Evolutionary conservation across 345 rosid species (phyloP), one percentile per base, ranked within the genome.

Genomic region (Rhodomyrtus tomentosa): DNA sequence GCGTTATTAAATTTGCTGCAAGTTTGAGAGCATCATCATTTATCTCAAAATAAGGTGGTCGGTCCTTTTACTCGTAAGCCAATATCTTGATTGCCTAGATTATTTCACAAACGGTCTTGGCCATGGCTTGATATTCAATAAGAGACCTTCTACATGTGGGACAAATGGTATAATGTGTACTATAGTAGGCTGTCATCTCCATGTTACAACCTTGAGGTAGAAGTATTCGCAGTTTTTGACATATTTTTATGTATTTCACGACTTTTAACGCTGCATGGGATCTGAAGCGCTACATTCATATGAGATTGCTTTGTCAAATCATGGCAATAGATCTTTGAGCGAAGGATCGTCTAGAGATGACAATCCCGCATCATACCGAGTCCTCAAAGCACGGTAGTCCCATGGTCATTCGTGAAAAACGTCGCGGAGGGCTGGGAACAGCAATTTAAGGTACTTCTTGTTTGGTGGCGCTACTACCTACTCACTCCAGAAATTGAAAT

Each of bases 391-490:
- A 90, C 72, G 95, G 92, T 29, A 91, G 90, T 86, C 93, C 95
- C 84, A 83, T 84, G 59, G 98, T 97, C 86, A 82, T 92, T 22
- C 94, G 92, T 50, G 99, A 97, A 90, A 94, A 88, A 88, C 91
- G 96, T 9, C 81, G 52, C 59, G 92, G 93, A 53, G 90, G 95
- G 88, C 92, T 90, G 1, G 98, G 99, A 84, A 91, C 94, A 10
- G 98, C 98, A 3, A 4, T 88, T 93, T 72, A 97, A 97, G 98
- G 98, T 95, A 88, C 55, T 80, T n/a, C n/a, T 83, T 24, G 25
- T 10, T 55, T 29, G 14, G 29, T 83, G 56, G 24, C 29, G n/a
- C 45, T 25, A 16, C 36, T 16, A 16, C 36, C 68, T 29, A 38
- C 42, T 50, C 42, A 50, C 36, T 7, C 32, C 27, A 49, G 9